Evolutionary conservation across 345 rosid species (phyloP).

Genomic region (Citrus sinensis): DNA sequence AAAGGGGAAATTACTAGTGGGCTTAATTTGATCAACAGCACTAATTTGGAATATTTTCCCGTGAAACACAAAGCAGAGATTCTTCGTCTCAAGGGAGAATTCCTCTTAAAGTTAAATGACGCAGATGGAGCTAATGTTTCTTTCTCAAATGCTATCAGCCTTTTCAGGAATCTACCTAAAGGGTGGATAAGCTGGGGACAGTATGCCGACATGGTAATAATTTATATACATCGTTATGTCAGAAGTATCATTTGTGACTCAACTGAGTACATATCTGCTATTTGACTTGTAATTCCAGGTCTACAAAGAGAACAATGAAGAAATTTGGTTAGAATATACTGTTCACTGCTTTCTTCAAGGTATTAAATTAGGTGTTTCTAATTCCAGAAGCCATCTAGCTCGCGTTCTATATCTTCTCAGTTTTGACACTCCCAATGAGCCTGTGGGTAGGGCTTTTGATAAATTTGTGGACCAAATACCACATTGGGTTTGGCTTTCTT

Average conservation of each 20-base stretch:
- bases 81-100: conserved; percentile 82
- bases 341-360: conserved; percentile 99
- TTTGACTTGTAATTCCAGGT: conserved; percentile 49
- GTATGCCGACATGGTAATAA: conserved; percentile 87
- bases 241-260: not conserved
- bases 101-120: conserved; percentile 67
- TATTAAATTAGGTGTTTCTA: conserved; percentile 88
- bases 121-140: conserved; percentile 78
- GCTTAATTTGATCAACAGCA: conserved; percentile 80
- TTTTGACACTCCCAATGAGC: conserved; percentile 87
- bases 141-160: conserved; percentile 78
- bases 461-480: conserved; percentile 94
- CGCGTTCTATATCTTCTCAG: conserved; percentile 96
- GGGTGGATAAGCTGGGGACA: conserved; percentile 99
- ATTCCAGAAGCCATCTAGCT: conserved; percentile 94
- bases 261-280: conserved; percentile 13
- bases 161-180: conserved; percentile 87
- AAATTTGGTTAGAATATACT: conserved; percentile 95
- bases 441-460: conserved; percentile 94
- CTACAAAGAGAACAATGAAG: conserved; percentile 77
- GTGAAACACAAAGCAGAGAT: conserved; percentile 88
- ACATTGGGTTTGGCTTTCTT: conserved; percentile 98
- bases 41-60: conserved; percentile 91
- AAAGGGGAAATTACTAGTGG: conserved; percentile 90
- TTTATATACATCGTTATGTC: conserved; percentile 15